These are phyloP conservation scores for Kluyveromyces sp. DNA, from an alignment of 1,139 yeast genomes.

Conservation along the genomic window DNA sequence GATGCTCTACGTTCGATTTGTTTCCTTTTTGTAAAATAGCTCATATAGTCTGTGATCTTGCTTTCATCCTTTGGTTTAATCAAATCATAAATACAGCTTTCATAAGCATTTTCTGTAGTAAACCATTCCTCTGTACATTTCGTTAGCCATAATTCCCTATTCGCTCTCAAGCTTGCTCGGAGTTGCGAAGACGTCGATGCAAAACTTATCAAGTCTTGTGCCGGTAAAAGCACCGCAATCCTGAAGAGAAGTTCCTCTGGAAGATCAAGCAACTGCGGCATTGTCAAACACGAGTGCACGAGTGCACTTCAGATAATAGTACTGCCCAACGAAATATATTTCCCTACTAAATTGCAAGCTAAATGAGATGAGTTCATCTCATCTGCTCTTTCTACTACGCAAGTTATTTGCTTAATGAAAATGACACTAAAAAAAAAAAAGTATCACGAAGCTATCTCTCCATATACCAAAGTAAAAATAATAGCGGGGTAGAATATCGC, in stretches of 20 bases:
- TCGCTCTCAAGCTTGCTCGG: background rate
- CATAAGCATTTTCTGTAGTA: background rate
- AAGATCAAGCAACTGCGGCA: background rate
- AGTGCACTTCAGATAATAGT: background rate
- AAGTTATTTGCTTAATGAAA: no score
- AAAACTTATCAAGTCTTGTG: background rate
- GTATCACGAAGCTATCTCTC: no score
- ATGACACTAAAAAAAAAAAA: no score
- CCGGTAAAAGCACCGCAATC: constrained; percentile 1
- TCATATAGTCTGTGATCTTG: background rate
- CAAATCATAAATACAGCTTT: background rate
- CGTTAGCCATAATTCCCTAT: background rate
- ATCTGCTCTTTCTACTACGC: no score
- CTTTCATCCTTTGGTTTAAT: background rate
- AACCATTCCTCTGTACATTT: constrained; percentile 1
- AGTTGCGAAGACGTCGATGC: background rate
- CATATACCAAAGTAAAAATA: no score
- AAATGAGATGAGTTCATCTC: no score
- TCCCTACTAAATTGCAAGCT: no score
- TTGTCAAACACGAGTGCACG: background rate
- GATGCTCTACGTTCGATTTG: constrained; percentile 6
- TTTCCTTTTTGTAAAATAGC: constrained; percentile 6
- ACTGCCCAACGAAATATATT: background rate
- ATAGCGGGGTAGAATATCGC: no score
- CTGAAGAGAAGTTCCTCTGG: constrained; percentile 1